Evolutionary conservation across 257 asterid genomes (phyloP).

Genomic region (Solanum phureja): DNA sequence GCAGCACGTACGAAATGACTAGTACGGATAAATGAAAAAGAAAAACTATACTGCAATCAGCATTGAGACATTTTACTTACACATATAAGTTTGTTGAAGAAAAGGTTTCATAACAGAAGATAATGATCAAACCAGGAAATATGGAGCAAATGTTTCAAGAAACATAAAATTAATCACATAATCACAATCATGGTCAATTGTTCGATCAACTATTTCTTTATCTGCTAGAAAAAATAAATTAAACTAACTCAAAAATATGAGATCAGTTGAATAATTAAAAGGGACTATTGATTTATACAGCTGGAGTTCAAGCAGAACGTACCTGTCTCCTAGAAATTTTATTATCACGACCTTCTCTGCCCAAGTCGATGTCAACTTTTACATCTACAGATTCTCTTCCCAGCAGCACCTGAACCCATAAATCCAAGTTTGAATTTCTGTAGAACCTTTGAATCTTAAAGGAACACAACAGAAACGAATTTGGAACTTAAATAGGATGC

Average conservation of each 20-base stretch:
- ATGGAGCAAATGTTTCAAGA: neutral
- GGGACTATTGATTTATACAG: neutral
- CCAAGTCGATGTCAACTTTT: constrained; percentile 73
- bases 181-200: neutral
- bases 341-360: constrained; percentile 43
- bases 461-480: neutral
- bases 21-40: neutral
- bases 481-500: neutral
- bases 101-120: neutral
- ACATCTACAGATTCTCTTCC: constrained; percentile 60
- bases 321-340: constrained; percentile 84
- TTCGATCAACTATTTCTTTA: neutral
- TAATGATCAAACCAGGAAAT: neutral
- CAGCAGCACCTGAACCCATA: constrained; percentile 44
- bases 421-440: neutral
- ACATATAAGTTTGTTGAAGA: neutral
- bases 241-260: neutral
- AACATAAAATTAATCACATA: neutral
- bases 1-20: neutral
- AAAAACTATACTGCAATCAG: neutral
- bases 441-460: neutral
- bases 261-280: neutral
- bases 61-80: neutral
- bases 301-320: neutral
- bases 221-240: neutral